Evolutionary conservation across 2,329 filamentous ascomycete species (phyloP), one percentile per base, ranked within the genome.

Genomic region (Arthrinium puccinioides): DNA sequence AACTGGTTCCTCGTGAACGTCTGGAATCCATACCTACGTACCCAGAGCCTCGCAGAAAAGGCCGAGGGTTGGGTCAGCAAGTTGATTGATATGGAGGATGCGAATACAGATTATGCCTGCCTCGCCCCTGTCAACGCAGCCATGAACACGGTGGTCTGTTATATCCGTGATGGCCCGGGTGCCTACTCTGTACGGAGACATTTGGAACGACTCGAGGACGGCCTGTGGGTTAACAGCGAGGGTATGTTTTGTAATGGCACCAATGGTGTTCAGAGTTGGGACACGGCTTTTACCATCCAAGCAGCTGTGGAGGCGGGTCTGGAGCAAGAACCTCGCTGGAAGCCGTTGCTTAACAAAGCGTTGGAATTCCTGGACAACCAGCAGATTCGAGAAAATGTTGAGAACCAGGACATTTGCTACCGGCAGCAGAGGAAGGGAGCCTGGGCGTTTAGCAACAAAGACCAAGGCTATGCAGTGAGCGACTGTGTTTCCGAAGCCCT

Each of bases 181-280:
- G 74, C 84, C 1, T 72, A 72, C 48, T 81, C 81, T 0, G 81
- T 95, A 20, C 73, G 75, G 33, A 75, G 83, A 27, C 90, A 96
- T 53, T 68, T 86, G 8, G 86, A 96, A 51, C 78, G 87, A 4
- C 61, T 95, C 10, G 74, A 86, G 29, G 92, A 98, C 52, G 94
- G 82, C 44, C 61, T 98, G 21, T 98, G 92, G 89, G 71, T 98
- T 34, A 95, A 94, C 45, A 61, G 80, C 23, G 89, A 96, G 56
- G 92, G 92, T 6, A 87, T 98, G 86, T 72, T 97, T 32, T 83
- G 83, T 62, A 96, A 96, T 51, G 92, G 92, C 25, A 98, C 92
- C 8, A 97, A 98, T 49, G 92, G 92, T n/a, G 89, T 97, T 2
- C 92, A 98, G 60, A 84, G 81, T 46, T 98, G 92, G 92, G 92